Conservation (phyloP, 2,329 filamentous ascomycete genomes). For the Ophiostoma perfectum region DNA sequence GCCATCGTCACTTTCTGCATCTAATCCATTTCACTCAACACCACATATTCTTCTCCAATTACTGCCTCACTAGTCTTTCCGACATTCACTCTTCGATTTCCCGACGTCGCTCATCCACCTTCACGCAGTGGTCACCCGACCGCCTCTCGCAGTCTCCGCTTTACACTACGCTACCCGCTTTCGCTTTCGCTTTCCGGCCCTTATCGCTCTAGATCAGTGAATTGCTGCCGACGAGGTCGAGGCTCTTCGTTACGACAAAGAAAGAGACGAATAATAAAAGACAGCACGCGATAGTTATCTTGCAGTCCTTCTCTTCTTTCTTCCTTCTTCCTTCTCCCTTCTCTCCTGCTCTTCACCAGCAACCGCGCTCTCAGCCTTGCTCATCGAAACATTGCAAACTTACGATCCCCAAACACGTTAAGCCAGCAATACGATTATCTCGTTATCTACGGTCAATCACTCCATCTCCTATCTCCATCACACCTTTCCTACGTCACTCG, state of each 20-base stretch:
- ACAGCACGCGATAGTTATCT: no score
- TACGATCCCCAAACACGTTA: not conserved
- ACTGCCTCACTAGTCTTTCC: not conserved
- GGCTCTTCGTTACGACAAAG: not conserved
- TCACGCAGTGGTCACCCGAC: constrained; percentile 3
- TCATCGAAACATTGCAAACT: not conserved
- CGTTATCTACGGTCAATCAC: not conserved
- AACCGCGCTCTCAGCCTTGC: not conserved
- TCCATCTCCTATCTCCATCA: not conserved
- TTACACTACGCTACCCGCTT: not conserved
- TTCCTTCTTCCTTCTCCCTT: not conserved
- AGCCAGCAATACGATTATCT: not conserved
- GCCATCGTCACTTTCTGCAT: not conserved
- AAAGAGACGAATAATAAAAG: not conserved
- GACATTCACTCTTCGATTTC: not conserved
- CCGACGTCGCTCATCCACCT: not conserved
- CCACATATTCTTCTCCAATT: not conserved
- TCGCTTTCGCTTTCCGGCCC: not conserved
- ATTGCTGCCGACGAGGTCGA: not conserved
- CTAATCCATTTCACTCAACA: not conserved
- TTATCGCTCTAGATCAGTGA: constrained; percentile 1
- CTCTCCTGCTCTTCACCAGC: not conserved
- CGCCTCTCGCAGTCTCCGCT: constrained; percentile 5
- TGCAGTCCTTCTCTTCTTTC: not conserved
- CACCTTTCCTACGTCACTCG: constrained; percentile 13